Conservation (phyloP, 2,329 filamentous ascomycete species). For the Coleophoma cylindrospora region DNA sequence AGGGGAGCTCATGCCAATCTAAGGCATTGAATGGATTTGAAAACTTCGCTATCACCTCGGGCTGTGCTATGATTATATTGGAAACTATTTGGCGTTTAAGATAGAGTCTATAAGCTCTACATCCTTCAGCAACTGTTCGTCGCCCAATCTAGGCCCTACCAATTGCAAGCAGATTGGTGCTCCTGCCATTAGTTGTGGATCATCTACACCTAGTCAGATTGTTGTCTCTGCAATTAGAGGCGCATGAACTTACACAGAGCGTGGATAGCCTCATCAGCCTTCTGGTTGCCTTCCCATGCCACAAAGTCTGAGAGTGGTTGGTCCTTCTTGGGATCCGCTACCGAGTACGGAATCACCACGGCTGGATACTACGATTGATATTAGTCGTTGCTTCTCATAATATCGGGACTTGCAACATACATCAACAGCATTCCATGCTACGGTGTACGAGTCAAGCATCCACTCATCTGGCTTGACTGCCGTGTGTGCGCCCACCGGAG, state of each 20-base stretch:
- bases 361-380: slow-evolving; percentile 24
- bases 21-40: slow-evolving; percentile 1
- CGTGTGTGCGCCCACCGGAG: slow-evolving; percentile 26
- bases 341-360: slow-evolving; percentile 26
- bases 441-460: slow-evolving; percentile 29
- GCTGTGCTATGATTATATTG: neutral
- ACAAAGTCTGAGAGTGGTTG: slow-evolving; percentile 20
- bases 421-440: slow-evolving; percentile 30
- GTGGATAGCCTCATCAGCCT: slow-evolving; percentile 21
- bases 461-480: slow-evolving; percentile 27
- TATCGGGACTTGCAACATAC: slow-evolving; percentile 10
- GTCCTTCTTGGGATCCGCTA: slow-evolving; percentile 24
- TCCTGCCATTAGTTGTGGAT: slow-evolving; percentile 28
- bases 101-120: slow-evolving; percentile 23
- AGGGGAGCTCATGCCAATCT: slow-evolving; percentile 26
- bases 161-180: slow-evolving; percentile 29
- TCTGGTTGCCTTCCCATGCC: slow-evolving; percentile 11
- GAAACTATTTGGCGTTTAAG: slow-evolving; percentile 12
- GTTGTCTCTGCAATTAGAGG: neutral
- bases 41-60: neutral
- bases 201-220: slow-evolving; percentile 19
- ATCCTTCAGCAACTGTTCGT: slow-evolving; percentile 27
- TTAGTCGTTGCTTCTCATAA: neutral
- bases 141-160: slow-evolving; percentile 25
- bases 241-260: slow-evolving; percentile 20